phyloP scores from a whole-genome alignment of 2,329 filamentous ascomycete genomes.

The Moelleriella libera region DNA sequence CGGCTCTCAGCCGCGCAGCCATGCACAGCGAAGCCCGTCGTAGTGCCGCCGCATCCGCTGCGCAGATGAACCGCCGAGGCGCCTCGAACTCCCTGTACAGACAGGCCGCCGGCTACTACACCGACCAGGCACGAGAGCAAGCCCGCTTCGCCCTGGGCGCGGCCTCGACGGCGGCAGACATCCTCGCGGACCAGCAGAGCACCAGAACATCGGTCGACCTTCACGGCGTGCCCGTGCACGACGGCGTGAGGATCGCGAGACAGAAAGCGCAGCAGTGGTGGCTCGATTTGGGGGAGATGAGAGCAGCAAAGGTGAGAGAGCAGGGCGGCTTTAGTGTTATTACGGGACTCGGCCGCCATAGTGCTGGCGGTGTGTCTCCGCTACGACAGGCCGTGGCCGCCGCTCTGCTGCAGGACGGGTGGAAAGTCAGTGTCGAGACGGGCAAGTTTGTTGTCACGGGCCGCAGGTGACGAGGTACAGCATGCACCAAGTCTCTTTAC shows the following conservation, averaged over 20 bases:
- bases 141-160: conserved; percentile 41
- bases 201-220: conserved; percentile 51
- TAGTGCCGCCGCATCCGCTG: conserved; percentile 21
- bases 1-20: conserved; percentile 14
- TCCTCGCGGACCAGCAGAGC: conserved; percentile 55
- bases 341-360: conserved; percentile 71
- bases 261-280: conserved; percentile 62
- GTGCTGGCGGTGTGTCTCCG: conserved; percentile 57
- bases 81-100: conserved; percentile 62
- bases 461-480: conserved; percentile 14
- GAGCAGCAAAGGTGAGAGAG: conserved; percentile 31
- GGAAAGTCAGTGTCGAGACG: conserved; percentile 62
- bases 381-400: conserved; percentile 69
- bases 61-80: conserved; percentile 28
- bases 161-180: conserved; percentile 54
- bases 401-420: conserved; percentile 63
- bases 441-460: conserved; percentile 62
- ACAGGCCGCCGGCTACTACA: conserved; percentile 64
- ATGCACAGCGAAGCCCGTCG: conserved; percentile 15
- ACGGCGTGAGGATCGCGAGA: conserved; percentile 66
- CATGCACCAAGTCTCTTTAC: neutral
- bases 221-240: conserved; percentile 68
- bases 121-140: conserved; percentile 53
- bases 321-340: conserved; percentile 53
- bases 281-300: conserved; percentile 52